Base-by-base conservation (phyloP, 202 grass and related monocot species). In the Setaria viridis region DNA sequence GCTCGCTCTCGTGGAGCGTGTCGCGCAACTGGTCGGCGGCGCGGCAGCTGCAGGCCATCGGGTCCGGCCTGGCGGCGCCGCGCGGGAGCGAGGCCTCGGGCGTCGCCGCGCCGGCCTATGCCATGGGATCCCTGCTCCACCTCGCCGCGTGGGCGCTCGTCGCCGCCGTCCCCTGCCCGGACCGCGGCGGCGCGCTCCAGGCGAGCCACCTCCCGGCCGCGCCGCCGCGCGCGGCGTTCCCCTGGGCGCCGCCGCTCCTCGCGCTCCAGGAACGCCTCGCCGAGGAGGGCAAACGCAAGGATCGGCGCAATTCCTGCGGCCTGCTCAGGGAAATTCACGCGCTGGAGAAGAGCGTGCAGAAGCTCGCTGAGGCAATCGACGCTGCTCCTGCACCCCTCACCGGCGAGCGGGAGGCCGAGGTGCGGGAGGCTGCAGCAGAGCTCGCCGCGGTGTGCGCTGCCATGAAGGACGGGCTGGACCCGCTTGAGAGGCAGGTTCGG, bases 1-100 rank as follows among this genome's bases (percentile, higher is more conserved):
- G 97, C 59, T 97, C 97, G 29, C 92, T 97, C n/a, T 97, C 97
- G 17, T 99, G 94, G 97, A 94, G 94, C 85, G 97, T 99, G 21
- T 99, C 97, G 7, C 94, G 90, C n/a, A 85, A 87, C 4, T 99
- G 97, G 97, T 99, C 97, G 0, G 94, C 97, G 39, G 92, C 94
- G 29, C 69, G 94, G 25, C 97, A 99, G 92, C 85, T 99, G 49
- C 93, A 94, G 78, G 87, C 81, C 9, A 97, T 99, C 41, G 92
- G 87, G 5, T 66, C 90, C 9, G 90, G 89, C 74, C 77, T 93
- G 30, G 69, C 86, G 0, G 78, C 89, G 21, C 94, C 97, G 16
- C 94, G 97, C 16, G 55, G 85, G 49, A 91, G 85, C 88, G 94
- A 99, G 35, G 85, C 90, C n/a, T 76, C 85, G 11, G 92, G 89